These are phyloP conservation scores for Phytopythium cucurbitacearum DNA, from an alignment of 352 stramenopile genomes.

Conservation along the genomic window DNA sequence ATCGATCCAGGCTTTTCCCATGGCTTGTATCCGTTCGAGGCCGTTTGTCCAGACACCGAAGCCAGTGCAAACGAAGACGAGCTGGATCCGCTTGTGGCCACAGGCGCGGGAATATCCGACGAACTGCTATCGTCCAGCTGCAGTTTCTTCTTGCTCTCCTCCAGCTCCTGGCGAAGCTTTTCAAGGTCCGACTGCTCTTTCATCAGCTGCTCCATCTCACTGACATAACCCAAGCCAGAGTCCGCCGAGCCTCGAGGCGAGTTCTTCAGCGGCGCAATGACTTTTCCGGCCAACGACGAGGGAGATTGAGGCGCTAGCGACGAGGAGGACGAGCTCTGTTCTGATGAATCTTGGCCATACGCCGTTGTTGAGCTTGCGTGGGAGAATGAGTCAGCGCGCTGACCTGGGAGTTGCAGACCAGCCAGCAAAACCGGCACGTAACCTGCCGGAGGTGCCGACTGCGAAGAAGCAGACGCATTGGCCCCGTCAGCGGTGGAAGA, in stretches of 20 bases:
- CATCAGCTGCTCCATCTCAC: slow-evolving; percentile 54
- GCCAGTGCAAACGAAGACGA: neutral
- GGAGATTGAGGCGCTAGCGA: slow-evolving; percentile 1
- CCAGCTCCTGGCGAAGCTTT: slow-evolving; percentile 47
- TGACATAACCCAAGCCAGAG: neutral
- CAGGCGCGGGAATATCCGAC: neutral
- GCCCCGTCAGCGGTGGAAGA: neutral
- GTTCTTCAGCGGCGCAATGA: slow-evolving; percentile 32
- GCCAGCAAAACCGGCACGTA: slow-evolving; percentile 46
- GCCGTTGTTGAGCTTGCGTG: slow-evolving; percentile 7
- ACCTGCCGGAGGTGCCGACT: slow-evolving; percentile 20
- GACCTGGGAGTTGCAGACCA: slow-evolving; percentile 36
- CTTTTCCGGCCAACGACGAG: slow-evolving; percentile 31
- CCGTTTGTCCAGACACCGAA: slow-evolving; percentile 2
- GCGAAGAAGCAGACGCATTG: slow-evolving; percentile 5
- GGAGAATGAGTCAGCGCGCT: slow-evolving; percentile 18
- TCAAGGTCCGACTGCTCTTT: slow-evolving; percentile 71
- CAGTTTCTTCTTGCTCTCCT: slow-evolving; percentile 66
- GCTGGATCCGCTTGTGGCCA: slow-evolving; percentile 4
- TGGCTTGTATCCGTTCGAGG: slow-evolving; percentile 19
- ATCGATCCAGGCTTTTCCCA: slow-evolving; percentile 3
- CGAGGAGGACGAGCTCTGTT: neutral
- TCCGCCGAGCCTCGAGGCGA: neutral
- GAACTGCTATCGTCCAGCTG: slow-evolving; percentile 24
- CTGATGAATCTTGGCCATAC: neutral